Base-by-base conservation (phyloP, 495 filamentous ascomycete genomes). In the Aspergillus baeticus region DNA sequence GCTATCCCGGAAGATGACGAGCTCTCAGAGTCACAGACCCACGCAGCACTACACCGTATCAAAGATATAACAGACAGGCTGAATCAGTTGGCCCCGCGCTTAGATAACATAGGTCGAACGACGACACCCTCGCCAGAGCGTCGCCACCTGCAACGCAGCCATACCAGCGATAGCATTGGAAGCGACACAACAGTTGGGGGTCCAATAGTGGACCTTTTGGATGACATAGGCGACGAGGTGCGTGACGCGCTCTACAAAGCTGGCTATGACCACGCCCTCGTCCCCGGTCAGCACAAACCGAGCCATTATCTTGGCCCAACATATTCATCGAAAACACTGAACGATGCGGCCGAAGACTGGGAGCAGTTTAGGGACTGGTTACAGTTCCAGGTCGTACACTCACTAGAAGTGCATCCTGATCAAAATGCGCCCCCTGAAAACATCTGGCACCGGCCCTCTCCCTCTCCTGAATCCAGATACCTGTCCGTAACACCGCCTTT, bases 341-440 rank as follows among this genome's bases (percentile, higher is more conserved):
- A 50, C 20, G 36, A 58, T 21, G 47, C 55, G 2, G 55, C 46
- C 14, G 55, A 43, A 39, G 47, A 51, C 7, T 58, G 55, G 55
- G 55, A 52, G 10, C 55, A 52, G n/a, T 52, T 58, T 35, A 38
- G 44, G 10, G 47, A 58, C 15, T 52, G 55, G 55, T 22, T 58
- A 8, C 47, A 52, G 8, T 58, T 46, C 39, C 55, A 52, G n/a
- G 26, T 58, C 7, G 33, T 52, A 0, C 55, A 58, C 20, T 31
- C 55, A 1, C 49, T 58, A 4, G 41, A 52, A 3, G 21, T 23
- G 6, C 35, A 20, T n/a, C 22, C 47, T 0, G 23, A 21, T 2
- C 17, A 47, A 10, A 14, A 34, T 10, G 20, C 51, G 6, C 31
- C 42, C 13, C 8, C 22, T 35, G 14, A 18, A 15, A 10, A 10